phyloP scores from a whole-genome alignment of 164 flowering plant species.

The Magnolia sinica region DNA sequence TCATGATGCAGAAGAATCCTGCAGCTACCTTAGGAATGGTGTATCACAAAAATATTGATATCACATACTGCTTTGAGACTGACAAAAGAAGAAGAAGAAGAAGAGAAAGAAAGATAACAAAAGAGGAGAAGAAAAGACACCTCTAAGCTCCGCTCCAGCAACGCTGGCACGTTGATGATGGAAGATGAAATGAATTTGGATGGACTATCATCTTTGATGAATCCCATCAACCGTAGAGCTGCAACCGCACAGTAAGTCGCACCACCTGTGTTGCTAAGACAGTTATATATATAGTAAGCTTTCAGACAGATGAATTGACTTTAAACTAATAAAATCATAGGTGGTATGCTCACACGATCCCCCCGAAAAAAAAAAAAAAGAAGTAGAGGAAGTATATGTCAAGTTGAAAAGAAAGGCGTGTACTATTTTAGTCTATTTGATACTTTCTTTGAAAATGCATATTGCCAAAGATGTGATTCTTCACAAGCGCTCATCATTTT shows the following conservation, averaged over 20 bases:
- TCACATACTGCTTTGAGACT: neutral
- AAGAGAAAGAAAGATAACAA: neutral
- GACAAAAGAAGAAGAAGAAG: neutral
- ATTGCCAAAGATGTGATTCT: no score
- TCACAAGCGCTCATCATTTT: no score
- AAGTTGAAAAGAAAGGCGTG: neutral
- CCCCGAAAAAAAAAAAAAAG: neutral
- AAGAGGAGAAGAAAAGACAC: conserved; percentile 26
- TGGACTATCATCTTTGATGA: conserved; percentile 52
- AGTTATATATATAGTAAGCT: conserved; percentile 11
- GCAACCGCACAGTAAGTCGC: conserved; percentile 94
- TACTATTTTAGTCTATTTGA: no score
- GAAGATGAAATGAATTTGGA: conserved; percentile 36
- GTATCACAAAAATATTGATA: neutral
- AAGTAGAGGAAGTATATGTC: no score
- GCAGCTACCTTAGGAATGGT: neutral
- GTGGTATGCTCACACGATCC: neutral
- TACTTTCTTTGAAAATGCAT: no score
- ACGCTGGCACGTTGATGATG: conserved; percentile 47
- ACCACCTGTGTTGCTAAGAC: conserved; percentile 92
- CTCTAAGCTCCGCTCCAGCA: conserved; percentile 87
- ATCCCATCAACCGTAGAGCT: conserved; percentile 90
- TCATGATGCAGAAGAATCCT: neutral
- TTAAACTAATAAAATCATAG: neutral
- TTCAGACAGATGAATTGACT: neutral